Evolutionary conservation across 2,329 filamentous ascomycete species (phyloP).

Genomic region (Aspergillus hiratsukae): DNA sequence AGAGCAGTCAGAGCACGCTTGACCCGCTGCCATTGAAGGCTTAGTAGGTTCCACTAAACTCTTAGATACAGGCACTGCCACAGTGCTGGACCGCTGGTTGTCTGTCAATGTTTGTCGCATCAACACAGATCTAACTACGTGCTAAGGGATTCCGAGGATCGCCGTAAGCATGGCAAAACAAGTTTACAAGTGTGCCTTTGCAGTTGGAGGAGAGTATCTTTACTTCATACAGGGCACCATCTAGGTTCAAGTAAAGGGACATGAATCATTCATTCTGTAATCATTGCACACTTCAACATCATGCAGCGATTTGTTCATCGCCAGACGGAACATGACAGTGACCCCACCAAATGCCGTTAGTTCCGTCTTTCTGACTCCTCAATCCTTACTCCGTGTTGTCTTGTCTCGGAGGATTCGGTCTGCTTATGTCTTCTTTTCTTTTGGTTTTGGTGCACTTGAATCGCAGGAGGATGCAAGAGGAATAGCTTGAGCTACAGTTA

Average conservation of each 20-base stretch:
- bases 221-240: too few relatives aligned
- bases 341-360: neutral
- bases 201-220: neutral
- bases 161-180: neutral
- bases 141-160: conserved; percentile 8
- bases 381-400: neutral
- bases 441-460: too few relatives aligned
- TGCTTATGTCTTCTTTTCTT: too few relatives aligned
- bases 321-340: neutral
- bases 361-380: neutral
- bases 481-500: neutral
- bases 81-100: conserved; percentile 14
- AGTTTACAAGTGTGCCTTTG: neutral
- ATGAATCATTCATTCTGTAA: too few relatives aligned
- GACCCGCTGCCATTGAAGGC: conserved; percentile 13
- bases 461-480: neutral
- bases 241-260: too few relatives aligned
- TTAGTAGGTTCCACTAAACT: conserved; percentile 17
- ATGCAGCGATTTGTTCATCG: neutral
- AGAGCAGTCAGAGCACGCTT: conserved; percentile 11
- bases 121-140: neutral
- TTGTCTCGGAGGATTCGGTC: neutral
- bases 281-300: too few relatives aligned
- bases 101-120: conserved; percentile 13
- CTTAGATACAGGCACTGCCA: conserved; percentile 25